Base-by-base conservation (phyloP, 2,329 filamentous ascomycete genomes). In the Hypoxylon sp. region DNA sequence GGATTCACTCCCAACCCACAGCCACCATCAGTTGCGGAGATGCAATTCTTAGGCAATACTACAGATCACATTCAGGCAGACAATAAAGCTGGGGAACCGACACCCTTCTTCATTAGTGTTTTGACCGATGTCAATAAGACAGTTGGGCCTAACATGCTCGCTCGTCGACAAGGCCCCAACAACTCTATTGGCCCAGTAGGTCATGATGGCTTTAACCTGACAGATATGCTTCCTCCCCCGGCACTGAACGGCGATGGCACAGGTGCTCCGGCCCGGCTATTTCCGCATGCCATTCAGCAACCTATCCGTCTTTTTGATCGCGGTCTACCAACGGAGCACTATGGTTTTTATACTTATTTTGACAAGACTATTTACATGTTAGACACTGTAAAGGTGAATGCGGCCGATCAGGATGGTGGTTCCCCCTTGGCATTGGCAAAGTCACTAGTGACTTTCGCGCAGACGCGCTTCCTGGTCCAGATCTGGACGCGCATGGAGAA, bases 281-380 rank as follows among this genome's bases (percentile, higher is more conserved):
- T 96, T 49, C 92, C 94, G 0, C 83, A 87, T 6, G 87, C 91
- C 0, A 80, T 84, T 0, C 88, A 91, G 65, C 96, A 98, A 75
- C 95, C 93, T 0, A 83, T 98, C 11, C 89, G 92, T 1, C 86
- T 98, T 0, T 98, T 90, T 78, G 93, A 98, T 78, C 91, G 94
- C 19, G 94, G 92, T 17, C 83, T 92, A 28, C 82, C 86, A 1
- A 91, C 90, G 0, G 95, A 98, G 78, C 93, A 97, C 80, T 98
- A 97, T 79, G 93, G 93, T 2, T 98, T 98, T 81, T 98, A 97
- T 81, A 92, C 88, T 0, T 97, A 97, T 83, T 98, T 92, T 79
- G 90, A 94, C 80, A 93, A 94, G 71, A 91, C 91, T 7, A 93
- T 97, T 69, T 97, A 95, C 82, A 84, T 97, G 68, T 89, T 60